Percentiles rank a stretch among this genome's conserved stretches.
phyloP scores from a whole-genome alignment of 2,329 filamentous ascomycete genomes.

The Beauveria rudraprayagi region DNA sequence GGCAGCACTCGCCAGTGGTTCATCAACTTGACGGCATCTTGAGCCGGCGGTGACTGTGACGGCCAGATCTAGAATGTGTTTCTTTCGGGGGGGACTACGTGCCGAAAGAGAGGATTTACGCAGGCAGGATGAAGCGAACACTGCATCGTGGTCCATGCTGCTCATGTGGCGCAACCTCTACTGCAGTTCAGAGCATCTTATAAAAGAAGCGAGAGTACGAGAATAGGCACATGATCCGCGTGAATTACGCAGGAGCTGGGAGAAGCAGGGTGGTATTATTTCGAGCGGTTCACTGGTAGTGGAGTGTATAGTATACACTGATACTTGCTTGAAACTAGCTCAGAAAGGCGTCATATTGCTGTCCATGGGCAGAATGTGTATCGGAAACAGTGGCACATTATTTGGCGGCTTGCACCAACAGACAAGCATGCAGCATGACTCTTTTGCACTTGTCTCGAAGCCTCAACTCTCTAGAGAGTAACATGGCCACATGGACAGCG shows the following conservation, averaged over 20 bases:
- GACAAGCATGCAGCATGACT: not conserved
- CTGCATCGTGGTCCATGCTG: not conserved
- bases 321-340: not conserved
- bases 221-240: conserved; percentile 4
- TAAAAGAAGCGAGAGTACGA: not conserved
- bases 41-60: not conserved
- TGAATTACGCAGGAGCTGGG: not conserved
- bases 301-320: not conserved
- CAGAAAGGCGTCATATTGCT: not conserved
- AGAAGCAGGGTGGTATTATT: not conserved
- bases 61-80: not conserved
- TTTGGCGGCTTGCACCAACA: not conserved
- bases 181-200: not conserved
- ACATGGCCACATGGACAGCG: not conserved
- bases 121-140: not conserved
- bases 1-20: not conserved
- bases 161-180: not conserved
- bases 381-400: not conserved
- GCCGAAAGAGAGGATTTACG: not conserved
- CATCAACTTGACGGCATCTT: not conserved
- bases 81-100: not conserved
- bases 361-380: not conserved
- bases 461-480: not conserved
- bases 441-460: not conserved
- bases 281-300: not conserved